phyloP scores from a whole-genome alignment of 495 filamentous ascomycete genomes.

The Penicillium cataractarum region DNA sequence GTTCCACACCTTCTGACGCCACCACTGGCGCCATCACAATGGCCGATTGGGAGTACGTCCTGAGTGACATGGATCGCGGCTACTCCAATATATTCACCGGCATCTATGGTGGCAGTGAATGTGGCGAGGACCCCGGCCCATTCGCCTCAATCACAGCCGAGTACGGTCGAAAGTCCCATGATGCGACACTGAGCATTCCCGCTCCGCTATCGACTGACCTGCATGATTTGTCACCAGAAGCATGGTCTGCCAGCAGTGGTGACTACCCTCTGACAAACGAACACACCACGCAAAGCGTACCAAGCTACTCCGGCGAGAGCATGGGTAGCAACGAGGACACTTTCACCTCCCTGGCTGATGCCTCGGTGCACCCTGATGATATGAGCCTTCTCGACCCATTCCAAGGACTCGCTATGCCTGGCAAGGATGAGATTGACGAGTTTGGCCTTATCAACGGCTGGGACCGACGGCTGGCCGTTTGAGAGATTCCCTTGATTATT shows the following conservation, averaged over 20 bases:
- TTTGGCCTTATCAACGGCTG: constrained; percentile 39
- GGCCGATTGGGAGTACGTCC: constrained; percentile 78
- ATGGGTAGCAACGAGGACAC: constrained; percentile 56
- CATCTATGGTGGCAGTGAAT: constrained; percentile 74
- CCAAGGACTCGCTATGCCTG: constrained; percentile 53
- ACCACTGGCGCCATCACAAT: constrained; percentile 50
- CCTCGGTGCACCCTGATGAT: constrained; percentile 35
- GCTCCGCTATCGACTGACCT: constrained; percentile 28
- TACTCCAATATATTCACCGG: constrained; percentile 81
- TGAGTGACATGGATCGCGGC: constrained; percentile 76
- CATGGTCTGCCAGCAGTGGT: constrained; percentile 48
- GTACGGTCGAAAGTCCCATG: constrained; percentile 36
- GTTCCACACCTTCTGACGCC: constrained; percentile 37
- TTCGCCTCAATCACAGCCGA: constrained; percentile 49
- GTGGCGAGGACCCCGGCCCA: constrained; percentile 49
- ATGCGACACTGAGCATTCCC: constrained; percentile 20
- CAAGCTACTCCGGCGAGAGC: constrained; percentile 79
- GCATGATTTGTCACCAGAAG: constrained; percentile 43
- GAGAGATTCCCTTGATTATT: constrained; percentile 10
- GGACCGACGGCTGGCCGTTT: constrained; percentile 47
- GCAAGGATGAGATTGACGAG: constrained; percentile 39
- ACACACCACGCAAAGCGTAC: constrained; percentile 63
- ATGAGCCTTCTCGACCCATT: constrained; percentile 45
- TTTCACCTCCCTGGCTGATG: constrained; percentile 25
- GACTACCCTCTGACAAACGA: constrained; percentile 40